phyloP scores from a whole-genome alignment of 2,329 filamentous ascomycete genomes.

The Colletotrichum liriopes region DNA sequence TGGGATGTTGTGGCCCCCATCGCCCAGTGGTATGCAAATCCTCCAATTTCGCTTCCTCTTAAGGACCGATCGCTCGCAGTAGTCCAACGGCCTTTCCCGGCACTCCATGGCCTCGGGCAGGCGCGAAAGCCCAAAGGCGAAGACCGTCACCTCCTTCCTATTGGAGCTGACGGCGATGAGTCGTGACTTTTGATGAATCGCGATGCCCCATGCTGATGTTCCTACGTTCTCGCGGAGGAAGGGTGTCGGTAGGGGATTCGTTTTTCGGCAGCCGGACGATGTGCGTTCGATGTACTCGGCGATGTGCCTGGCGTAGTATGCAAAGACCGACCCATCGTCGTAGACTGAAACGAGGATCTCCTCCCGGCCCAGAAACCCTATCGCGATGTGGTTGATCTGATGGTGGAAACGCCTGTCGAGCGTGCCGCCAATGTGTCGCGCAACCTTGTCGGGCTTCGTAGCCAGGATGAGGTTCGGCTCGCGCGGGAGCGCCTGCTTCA shows the following conservation, averaged over 20 bases:
- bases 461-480: constrained; percentile 67
- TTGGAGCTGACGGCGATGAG: constrained; percentile 92
- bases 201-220: constrained; percentile 88
- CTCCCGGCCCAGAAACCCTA: constrained; percentile 77
- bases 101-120: constrained; percentile 42
- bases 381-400: constrained; percentile 77
- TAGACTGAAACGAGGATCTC: constrained; percentile 79
- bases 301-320: constrained; percentile 75
- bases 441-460: constrained; percentile 59
- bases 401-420: constrained; percentile 70
- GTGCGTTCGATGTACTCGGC: constrained; percentile 58
- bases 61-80: constrained; percentile 55
- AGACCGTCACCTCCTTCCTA: constrained; percentile 68
- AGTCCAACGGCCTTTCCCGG: constrained; percentile 42
- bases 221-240: constrained; percentile 86
- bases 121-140: constrained; percentile 61
- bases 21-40: constrained; percentile 62
- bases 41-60: constrained; percentile 65
- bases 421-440: constrained; percentile 63
- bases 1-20: constrained; percentile 64
- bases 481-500: constrained; percentile 63
- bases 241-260: constrained; percentile 52
- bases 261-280: constrained; percentile 21
- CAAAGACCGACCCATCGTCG: constrained; percentile 83
- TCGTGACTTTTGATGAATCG: constrained; percentile 85